A percentile compares a stretch with the other conserved stretches of the same genome.
phyloP scores from a whole-genome alignment of 768 basidiomycete species.

The Psilocybe tampanensis region DNA sequence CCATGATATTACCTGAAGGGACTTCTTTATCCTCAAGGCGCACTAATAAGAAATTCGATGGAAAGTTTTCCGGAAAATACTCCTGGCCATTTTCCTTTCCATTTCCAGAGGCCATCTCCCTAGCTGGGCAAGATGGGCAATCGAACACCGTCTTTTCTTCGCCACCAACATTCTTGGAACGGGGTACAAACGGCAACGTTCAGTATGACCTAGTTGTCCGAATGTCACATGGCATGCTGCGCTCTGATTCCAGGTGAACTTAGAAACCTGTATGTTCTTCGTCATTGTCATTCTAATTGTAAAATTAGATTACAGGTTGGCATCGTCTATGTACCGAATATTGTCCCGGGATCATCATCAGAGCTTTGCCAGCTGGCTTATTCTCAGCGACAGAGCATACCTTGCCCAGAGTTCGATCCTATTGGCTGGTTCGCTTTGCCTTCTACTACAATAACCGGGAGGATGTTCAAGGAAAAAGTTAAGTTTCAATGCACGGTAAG shows the following conservation, averaged over 20 bases:
- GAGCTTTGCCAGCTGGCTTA: conserved; percentile 36
- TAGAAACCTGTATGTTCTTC: conserved; percentile 9
- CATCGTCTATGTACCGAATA: conserved; percentile 35
- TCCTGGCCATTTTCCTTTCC: conserved; percentile 42
- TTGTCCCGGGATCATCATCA: conserved; percentile 32
- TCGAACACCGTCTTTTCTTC: conserved; percentile 15
- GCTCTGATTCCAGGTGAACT: conserved; percentile 42
- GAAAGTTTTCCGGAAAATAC: conserved; percentile 37
- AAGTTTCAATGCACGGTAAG: conserved; percentile 32
- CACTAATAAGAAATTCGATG: conserved; percentile 29
- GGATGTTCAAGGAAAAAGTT: conserved; percentile 23
- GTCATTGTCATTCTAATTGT: neutral
- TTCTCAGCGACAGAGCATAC: conserved; percentile 26
- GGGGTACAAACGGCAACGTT: conserved; percentile 31
- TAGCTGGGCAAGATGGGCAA: conserved; percentile 3
- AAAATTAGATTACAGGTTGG: conserved; percentile 19
- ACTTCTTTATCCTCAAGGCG: neutral
- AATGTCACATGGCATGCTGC: conserved; percentile 38
- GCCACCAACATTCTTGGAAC: conserved; percentile 40
- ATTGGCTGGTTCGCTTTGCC: conserved; percentile 34
- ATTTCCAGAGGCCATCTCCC: conserved; percentile 32
- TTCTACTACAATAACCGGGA: conserved; percentile 21
- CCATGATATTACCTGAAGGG: conserved; percentile 12
- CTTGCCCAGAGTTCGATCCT: conserved; percentile 35
- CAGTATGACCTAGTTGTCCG: conserved; percentile 39